Evolutionary conservation across 2,329 filamentous ascomycete species (phyloP).

Genomic region (Aspergillus neoniger): DNA sequence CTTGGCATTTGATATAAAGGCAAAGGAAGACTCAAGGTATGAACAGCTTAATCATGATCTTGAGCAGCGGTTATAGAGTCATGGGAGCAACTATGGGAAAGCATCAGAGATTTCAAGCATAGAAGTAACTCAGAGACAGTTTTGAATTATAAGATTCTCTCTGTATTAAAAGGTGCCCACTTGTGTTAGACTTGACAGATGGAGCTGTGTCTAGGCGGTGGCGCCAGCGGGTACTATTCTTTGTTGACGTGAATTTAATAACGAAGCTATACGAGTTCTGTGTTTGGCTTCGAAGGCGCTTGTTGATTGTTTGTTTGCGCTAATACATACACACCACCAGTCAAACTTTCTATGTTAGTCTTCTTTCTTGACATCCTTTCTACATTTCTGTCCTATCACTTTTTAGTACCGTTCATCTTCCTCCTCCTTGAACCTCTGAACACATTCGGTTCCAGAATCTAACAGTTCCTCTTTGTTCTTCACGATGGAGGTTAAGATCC

Average conservation of each 20-base stretch:
- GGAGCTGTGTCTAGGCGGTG: constrained; percentile 1
- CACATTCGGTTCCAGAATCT: background rate
- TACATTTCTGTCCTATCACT: background rate
- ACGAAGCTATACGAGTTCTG: background rate
- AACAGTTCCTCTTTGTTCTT: background rate
- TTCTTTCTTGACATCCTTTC: background rate
- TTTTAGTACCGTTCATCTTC: background rate
- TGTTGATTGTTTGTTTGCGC: background rate
- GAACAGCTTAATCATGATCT: background rate
- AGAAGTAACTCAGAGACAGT: background rate
- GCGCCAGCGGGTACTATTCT: background rate
- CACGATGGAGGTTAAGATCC: background rate
- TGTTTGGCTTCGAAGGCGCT: background rate
- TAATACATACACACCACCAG: background rate
- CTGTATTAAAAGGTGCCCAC: background rate
- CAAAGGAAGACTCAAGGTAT: background rate
- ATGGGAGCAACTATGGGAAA: background rate
- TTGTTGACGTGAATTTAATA: background rate
- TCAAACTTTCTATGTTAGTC: background rate
- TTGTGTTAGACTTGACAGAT: background rate
- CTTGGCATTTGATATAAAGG: background rate
- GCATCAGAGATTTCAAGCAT: background rate
- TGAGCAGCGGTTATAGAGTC: background rate
- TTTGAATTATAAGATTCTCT: background rate
- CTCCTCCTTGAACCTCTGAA: background rate